Base-by-base conservation (phyloP, 177 flowering plant species). In the Vitis hybrid region DNA sequence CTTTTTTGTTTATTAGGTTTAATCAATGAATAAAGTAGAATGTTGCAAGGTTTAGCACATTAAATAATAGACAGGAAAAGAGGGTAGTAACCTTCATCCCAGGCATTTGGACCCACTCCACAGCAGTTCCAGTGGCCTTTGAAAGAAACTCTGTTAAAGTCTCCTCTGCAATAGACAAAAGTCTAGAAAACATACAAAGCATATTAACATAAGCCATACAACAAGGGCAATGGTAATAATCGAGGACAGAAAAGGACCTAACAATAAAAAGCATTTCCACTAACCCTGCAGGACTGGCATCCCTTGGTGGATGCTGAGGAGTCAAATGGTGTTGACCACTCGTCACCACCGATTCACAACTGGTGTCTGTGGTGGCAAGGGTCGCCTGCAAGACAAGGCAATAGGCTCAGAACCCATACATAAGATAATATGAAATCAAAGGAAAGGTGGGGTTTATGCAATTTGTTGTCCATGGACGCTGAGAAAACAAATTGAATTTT, bases 81-180 rank as follows among this genome's bases (percentile, higher is more conserved):
- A 32, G 66, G 50, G 72, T 11, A 70, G 54, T 26, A 62, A 91
- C 99, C 99, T 95, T 95, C 99, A 95, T 93, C 89, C 99, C 99
- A 89, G 97, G 96, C 99, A 95, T 91, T 84, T 93, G 99, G 90
- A 95, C 94, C 98, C 98, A 95, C 96, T 95, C 98, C 66, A 95
- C 93, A 78, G 98, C 97, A 73, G 99, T 95, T 90, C 99, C 99
- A 91, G 99, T 95, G 61, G 98, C 99, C 98, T 95, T 95, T 64
- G 98, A 93, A 78, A 95, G 89, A 91, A 95, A 95, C 93, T 95
- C 99, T 90, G 99, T 72, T 90, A 95, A 89, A 87, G 99, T 93
- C 75, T 95, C 99, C 82, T 95, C 99, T 84, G 99, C 99, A 87
- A 93, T 95, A 88, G 99, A 90, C 92, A 95, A 80, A 83, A 95